These are phyloP conservation scores for Neonothopanus nambi DNA, from an alignment of 1,284 basidiomycete species.

Conservation along the genomic window DNA sequence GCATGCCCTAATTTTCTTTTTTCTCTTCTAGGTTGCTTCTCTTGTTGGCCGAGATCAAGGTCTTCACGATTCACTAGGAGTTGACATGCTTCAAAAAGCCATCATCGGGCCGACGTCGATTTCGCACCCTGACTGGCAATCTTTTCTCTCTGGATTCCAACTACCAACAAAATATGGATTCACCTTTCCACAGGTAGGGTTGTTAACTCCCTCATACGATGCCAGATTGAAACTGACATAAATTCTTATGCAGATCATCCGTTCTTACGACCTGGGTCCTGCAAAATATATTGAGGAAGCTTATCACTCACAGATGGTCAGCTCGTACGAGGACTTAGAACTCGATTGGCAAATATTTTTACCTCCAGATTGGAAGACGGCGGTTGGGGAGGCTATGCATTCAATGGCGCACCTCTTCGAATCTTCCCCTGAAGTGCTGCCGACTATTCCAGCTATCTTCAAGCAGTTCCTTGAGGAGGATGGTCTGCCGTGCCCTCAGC, in stretches of 20 bases:
- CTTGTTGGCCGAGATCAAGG: not conserved
- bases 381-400: no score
- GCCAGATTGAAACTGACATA: not conserved
- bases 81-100: not conserved
- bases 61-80: not conserved
- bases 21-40: no score
- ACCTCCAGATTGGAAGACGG: no score
- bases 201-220: not conserved
- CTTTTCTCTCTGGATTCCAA: not conserved
- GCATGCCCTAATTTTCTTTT: no score
- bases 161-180: not conserved
- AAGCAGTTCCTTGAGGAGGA: not conserved
- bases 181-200: not conserved
- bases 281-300: not conserved
- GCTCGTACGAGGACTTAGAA: not conserved
- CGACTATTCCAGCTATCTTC: not conserved
- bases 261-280: not conserved
- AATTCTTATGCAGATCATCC: not conserved
- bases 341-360: not conserved
- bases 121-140: not conserved
- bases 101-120: not conserved
- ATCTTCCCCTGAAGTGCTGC: not conserved
- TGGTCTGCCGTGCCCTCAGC: not conserved
- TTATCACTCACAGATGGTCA: not conserved
- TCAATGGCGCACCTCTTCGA: not conserved